Conservation (phyloP, 1,139 yeast species). For the Geotrichum citri-aurantii region DNA sequence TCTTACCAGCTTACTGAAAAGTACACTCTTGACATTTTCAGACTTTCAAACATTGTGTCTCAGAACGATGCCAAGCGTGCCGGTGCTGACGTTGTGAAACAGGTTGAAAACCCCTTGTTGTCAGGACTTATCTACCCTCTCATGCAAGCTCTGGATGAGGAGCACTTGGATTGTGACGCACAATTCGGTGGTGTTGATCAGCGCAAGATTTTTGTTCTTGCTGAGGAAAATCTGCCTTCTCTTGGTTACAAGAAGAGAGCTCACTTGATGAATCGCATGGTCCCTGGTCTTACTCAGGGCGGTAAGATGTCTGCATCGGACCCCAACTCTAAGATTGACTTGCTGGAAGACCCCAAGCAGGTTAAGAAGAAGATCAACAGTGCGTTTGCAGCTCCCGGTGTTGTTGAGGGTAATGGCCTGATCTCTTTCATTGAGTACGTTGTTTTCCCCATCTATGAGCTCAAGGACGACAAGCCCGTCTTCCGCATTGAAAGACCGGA, state of each 20-base stretch:
- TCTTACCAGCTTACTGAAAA: constrained; percentile 74
- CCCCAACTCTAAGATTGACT: constrained; percentile 93
- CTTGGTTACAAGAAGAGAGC: constrained; percentile 96
- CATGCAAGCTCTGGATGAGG: constrained; percentile 98
- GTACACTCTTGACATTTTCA: constrained; percentile 85
- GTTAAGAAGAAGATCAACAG: constrained; percentile 86
- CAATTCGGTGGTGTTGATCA: constrained; percentile 99
- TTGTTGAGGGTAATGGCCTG: constrained; percentile 83
- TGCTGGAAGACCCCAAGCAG: constrained; percentile 79
- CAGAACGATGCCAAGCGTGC: constrained; percentile 98
- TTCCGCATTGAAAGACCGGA: constrained; percentile 88
- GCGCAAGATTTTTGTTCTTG: constrained; percentile 93
- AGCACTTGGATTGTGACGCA: constrained; percentile 80
- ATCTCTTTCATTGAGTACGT: constrained; percentile 81
- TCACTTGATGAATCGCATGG: constrained; percentile 98
- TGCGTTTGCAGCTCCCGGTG: constrained; percentile 96
- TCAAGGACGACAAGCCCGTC: constrained; percentile 49
- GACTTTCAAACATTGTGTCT: constrained; percentile 72
- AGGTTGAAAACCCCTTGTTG: constrained; percentile 86
- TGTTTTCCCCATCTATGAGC: constrained; percentile 76
- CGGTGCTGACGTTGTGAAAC: constrained; percentile 99
- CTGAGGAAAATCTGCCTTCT: constrained; percentile 85
- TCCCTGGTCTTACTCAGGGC: constrained; percentile 94
- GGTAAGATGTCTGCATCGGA: constrained; percentile 98
- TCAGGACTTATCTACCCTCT: constrained; percentile 94